A percentile compares a stretch with the other conserved stretches of the same genome.
Conservation (phyloP, 768 basidiomycete species). For the Panaeolus cyanescens region DNA sequence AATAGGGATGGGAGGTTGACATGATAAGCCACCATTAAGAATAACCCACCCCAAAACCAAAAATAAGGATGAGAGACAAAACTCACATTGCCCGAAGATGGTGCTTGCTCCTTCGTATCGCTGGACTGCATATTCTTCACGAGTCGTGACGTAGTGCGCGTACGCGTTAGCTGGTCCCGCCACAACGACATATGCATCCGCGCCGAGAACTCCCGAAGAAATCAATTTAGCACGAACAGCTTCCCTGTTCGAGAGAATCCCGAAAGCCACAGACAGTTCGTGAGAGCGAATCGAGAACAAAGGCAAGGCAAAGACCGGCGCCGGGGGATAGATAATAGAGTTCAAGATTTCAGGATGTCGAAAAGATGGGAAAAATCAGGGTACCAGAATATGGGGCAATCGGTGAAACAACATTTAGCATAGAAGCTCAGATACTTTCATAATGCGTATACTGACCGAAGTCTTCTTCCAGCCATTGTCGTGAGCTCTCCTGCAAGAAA, state of each 20-base stretch:
- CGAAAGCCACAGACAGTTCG: background rate
- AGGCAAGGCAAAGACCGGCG: slow-evolving; percentile 4
- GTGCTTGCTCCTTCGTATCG: slow-evolving; percentile 85
- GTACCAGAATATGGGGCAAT: slow-evolving; percentile 18
- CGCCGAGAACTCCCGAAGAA: slow-evolving; percentile 59
- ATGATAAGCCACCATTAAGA: background rate
- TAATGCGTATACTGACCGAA: slow-evolving; percentile 50
- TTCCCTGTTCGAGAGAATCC: slow-evolving; percentile 43
- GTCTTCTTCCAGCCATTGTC: slow-evolving; percentile 79
- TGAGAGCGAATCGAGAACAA: slow-evolving; percentile 19
- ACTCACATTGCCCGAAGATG: slow-evolving; percentile 72
- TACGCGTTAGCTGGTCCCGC: slow-evolving; percentile 86
- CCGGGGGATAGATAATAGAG: background rate
- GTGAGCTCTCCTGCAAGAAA: slow-evolving; percentile 61
- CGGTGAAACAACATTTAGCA: background rate
- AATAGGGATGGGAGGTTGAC: background rate
- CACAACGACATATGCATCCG: slow-evolving; percentile 74
- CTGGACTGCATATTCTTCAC: slow-evolving; percentile 73
- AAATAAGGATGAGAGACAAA: slow-evolving; percentile 8
- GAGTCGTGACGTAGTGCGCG: slow-evolving; percentile 71
- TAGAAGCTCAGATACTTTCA: slow-evolving; percentile 9
- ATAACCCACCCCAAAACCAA: background rate
- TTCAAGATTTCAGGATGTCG: slow-evolving; percentile 7
- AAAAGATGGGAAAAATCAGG: slow-evolving; percentile 26
- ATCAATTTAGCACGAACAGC: slow-evolving; percentile 68